phyloP scores from a whole-genome alignment of 228 moss, liverwort and hornwort species.

The Sphagnum fallax region DNA sequence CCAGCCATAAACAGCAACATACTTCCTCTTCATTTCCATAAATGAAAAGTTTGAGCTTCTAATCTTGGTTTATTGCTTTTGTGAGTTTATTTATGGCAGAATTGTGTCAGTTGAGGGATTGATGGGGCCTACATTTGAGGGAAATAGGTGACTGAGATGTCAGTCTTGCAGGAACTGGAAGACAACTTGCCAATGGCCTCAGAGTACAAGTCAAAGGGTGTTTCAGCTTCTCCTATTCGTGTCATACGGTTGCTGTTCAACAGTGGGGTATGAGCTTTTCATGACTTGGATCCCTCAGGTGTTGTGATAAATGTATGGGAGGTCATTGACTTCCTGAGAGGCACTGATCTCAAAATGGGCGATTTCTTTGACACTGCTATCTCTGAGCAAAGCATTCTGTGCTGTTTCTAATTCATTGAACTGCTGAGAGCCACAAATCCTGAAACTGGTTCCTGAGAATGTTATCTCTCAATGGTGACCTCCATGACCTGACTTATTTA shows the following conservation, averaged over 20 bases:
- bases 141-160: slow-evolving; percentile 2
- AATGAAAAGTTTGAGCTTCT: not conserved
- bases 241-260: slow-evolving; percentile 91
- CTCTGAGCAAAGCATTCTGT: too few relatives aligned
- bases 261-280: slow-evolving; percentile 55
- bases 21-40: not conserved
- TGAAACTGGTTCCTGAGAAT: too few relatives aligned
- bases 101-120: not conserved
- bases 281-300: not conserved
- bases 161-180: slow-evolving; percentile 70
- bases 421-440: too few relatives aligned
- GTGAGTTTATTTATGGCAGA: too few relatives aligned
- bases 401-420: too few relatives aligned
- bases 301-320: not conserved
- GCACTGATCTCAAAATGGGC: not conserved
- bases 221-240: slow-evolving; percentile 85
- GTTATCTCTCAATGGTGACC: too few relatives aligned
- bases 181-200: slow-evolving; percentile 81
- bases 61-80: too few relatives aligned
- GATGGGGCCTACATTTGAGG: not conserved
- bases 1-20: too few relatives aligned
- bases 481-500: too few relatives aligned
- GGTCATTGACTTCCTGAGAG: not conserved
- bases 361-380: too few relatives aligned
- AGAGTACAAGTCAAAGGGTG: slow-evolving; percentile 69